phyloP scores from a whole-genome alignment of 441 rosid genomes.

The Arabidopsis lyrata region DNA sequence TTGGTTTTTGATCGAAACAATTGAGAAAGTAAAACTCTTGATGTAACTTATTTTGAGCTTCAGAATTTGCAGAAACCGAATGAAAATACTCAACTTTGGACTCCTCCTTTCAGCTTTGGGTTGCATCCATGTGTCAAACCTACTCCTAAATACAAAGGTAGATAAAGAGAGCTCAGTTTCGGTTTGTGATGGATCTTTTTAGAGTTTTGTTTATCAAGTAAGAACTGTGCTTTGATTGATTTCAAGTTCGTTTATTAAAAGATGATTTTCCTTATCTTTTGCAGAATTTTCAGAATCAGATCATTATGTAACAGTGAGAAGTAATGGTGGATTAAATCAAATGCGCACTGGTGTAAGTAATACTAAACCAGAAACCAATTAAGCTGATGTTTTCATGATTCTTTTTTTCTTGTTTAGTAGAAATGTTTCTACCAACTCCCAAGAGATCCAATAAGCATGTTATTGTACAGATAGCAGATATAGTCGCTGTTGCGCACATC shows the following conservation, averaged over 20 bases:
- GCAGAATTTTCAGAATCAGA: constrained; percentile 65
- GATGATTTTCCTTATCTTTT: constrained; percentile 17
- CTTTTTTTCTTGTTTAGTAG: background rate
- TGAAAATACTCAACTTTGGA: constrained; percentile 59
- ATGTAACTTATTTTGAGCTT: constrained; percentile 22
- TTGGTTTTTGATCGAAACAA: constrained; percentile 4
- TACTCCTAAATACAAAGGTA: constrained; percentile 70
- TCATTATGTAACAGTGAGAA: constrained; percentile 78
- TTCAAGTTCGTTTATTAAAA: background rate
- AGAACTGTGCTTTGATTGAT: background rate
- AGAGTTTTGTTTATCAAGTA: background rate
- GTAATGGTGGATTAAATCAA: constrained; percentile 98
- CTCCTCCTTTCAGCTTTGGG: constrained; percentile 64
- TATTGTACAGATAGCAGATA: constrained; percentile 78
- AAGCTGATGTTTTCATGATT: background rate
- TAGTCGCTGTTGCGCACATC: constrained; percentile 93
- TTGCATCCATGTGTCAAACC: constrained; percentile 79
- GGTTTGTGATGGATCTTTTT: background rate
- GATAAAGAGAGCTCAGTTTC: background rate
- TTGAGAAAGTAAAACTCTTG: background rate
- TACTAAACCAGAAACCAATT: background rate
- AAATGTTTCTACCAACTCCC: background rate
- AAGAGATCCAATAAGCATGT: constrained; percentile 27
- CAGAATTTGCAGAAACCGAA: constrained; percentile 50
- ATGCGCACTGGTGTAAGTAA: constrained; percentile 97